A percentile compares a stretch with the other conserved stretches of the same genome.
Evolutionary conservation across 768 basidiomycete genomes (phyloP).

Genomic region (Gyrodon lividus): DNA sequence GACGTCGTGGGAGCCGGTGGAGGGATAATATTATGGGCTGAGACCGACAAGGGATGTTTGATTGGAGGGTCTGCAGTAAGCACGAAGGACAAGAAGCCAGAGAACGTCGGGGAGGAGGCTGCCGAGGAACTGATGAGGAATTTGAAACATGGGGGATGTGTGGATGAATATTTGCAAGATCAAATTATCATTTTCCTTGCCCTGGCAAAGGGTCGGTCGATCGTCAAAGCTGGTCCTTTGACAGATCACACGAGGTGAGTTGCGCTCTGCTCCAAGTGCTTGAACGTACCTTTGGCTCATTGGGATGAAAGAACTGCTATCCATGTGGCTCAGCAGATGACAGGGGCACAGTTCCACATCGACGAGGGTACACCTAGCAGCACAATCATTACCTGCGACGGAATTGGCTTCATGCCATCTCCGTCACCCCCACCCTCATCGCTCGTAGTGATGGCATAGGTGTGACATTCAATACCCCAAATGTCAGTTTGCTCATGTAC

Average conservation of each 20-base stretch:
- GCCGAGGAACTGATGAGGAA: slow-evolving; percentile 58
- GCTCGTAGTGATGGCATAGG: neutral
- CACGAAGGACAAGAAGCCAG: slow-evolving; percentile 44
- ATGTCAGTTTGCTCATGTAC: neutral
- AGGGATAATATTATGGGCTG: slow-evolving; percentile 74
- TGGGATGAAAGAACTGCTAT: slow-evolving; percentile 55
- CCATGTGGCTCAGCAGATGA: slow-evolving; percentile 67
- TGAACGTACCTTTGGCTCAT: neutral
- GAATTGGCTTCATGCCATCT: slow-evolving; percentile 53
- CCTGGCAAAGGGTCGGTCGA: slow-evolving; percentile 63
- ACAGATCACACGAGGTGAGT: slow-evolving; percentile 66
- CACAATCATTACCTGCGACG: slow-evolving; percentile 56
- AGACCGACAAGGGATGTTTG: slow-evolving; percentile 63
- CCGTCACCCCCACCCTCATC: neutral
- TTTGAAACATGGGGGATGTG: slow-evolving; percentile 63
- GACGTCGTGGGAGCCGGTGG: slow-evolving; percentile 61
- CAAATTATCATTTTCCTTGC: slow-evolving; percentile 80
- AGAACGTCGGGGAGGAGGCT: slow-evolving; percentile 56
- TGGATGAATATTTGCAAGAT: slow-evolving; percentile 71
- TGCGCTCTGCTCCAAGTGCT: neutral
- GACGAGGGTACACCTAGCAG: slow-evolving; percentile 42
- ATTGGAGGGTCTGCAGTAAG: slow-evolving; percentile 71
- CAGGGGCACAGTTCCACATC: slow-evolving; percentile 61
- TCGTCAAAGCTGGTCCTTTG: slow-evolving; percentile 54
- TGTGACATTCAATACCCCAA: neutral